Evolutionary conservation across 768 basidiomycete genomes (phyloP), one percentile per base, ranked within the genome.

Genomic region (Auriscalpium vulgare): DNA sequence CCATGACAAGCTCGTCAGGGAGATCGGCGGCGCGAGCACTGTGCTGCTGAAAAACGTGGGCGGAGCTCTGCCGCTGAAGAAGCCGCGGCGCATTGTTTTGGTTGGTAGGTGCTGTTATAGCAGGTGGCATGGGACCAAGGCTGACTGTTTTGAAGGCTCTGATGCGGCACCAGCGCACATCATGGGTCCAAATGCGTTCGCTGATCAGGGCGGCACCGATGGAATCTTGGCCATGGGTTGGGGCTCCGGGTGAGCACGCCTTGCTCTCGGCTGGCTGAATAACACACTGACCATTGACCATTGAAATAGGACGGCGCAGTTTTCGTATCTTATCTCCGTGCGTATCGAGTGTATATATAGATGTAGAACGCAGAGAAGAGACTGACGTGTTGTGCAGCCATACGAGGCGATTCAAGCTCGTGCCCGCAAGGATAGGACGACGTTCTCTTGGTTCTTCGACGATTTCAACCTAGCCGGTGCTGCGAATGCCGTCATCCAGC

Each of bases 211-310:
- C 37, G 70, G 73, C 34, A 66, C 67, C 43, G 70, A 74, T 50
- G 91, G 91, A 10, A 76, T 87, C 16, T 76, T 97, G 19, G 91
- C 91, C 8, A 87, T 93, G 85, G 92, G 92, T 13, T 97, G 94
- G 94, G 94, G 91, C 38, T 88, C 85, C 50, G 91, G 91, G 70
- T 60, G 8, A 40, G 59, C 40, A 9, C 11, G 8, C 17, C 53
- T 43, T 45, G 4, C 1, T 38, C 13, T 75, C 47, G 8, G 5
- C 2, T 10, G 3, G n/a, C 36, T 36, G 10, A 7, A 10, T 19
- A 7, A 16, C 10, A 2, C 21, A 29, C 37, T 21, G 37, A 17
- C 45, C 19, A 49, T 14, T n/a, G 60, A 45, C 63, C 19, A 49
- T 14, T n/a, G 60, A 45, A 63, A 56, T 21, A 79, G 81, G 6